A percentile compares a stretch with the other conserved stretches of the same genome.
Evolutionary conservation across 371 early-diverging fungal genomes (phyloP).

Genomic region (Chytridiales sp.): DNA sequence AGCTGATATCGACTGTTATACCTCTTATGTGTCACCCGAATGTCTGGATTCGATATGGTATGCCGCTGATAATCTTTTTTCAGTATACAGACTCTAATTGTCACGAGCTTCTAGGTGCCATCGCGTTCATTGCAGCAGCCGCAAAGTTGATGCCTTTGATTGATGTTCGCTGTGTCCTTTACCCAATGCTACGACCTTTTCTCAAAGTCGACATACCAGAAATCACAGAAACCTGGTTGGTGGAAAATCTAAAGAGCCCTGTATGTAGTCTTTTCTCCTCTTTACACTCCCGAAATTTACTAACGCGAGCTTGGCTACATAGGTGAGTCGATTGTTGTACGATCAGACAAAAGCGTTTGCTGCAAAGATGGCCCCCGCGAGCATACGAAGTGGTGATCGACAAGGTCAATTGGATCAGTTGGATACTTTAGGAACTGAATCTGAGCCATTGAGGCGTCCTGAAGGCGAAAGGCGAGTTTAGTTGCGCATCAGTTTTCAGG

Average conservation of each 20-base stretch:
- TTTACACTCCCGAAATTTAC: background rate
- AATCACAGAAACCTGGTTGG: slow-evolving; percentile 58
- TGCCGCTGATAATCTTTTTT: background rate
- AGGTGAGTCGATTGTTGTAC: slow-evolving; percentile 39
- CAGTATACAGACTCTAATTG: background rate
- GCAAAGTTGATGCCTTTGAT: slow-evolving; percentile 66
- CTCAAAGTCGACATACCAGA: slow-evolving; percentile 65
- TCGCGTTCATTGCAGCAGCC: slow-evolving; percentile 71
- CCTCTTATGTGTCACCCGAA: slow-evolving; percentile 84
- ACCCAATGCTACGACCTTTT: slow-evolving; percentile 72
- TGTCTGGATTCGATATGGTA: slow-evolving; percentile 75
- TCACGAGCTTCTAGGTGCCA: slow-evolving; percentile 49
- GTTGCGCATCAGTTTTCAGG: too few relatives aligned
- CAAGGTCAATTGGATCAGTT: too few relatives aligned
- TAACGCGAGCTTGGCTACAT: background rate
- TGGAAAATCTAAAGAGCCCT: slow-evolving; percentile 67
- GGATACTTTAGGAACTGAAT: too few relatives aligned
- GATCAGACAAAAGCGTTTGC: slow-evolving; percentile 39
- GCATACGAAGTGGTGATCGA: too few relatives aligned
- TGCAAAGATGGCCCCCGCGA: slow-evolving; percentile 18
- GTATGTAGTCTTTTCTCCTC: slow-evolving; percentile 44
- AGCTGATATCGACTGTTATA: slow-evolving; percentile 63
- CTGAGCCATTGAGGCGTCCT: background rate
- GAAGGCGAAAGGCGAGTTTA: background rate
- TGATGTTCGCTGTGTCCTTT: slow-evolving; percentile 77